These are phyloP conservation scores for Euphorbia tirucalli DNA, from an alignment of 345 rosid genomes.

Conservation along the genomic window DNA sequence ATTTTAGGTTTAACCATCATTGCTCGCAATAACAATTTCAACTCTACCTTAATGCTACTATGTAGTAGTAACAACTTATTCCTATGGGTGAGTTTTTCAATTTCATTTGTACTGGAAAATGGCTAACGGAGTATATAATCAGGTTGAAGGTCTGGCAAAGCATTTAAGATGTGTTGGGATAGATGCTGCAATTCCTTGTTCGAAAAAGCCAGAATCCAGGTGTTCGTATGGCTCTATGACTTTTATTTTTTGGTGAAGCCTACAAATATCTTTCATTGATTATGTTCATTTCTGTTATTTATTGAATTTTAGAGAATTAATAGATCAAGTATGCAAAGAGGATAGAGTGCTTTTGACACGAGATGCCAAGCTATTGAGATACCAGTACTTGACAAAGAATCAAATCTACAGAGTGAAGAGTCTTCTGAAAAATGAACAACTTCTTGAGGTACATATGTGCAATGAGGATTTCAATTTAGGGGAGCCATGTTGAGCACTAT, in stretches of 20 bases:
- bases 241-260: background rate
- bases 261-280: background rate
- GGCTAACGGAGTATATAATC: conserved; percentile 22
- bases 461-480: background rate
- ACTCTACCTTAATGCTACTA: background rate
- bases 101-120: conserved; percentile 6
- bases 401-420: conserved; percentile 77
- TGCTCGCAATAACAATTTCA: background rate
- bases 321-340: conserved; percentile 75
- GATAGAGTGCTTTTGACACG: conserved; percentile 80
- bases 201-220: conserved; percentile 78
- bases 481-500: background rate
- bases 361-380: conserved; percentile 82
- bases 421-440: conserved; percentile 86
- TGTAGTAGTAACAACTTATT: background rate
- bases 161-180: conserved; percentile 90
- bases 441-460: conserved; percentile 65
- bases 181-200: conserved; percentile 78
- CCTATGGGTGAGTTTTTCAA: background rate
- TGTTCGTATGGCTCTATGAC: conserved; percentile 12
- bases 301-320: conserved; percentile 56
- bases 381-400: conserved; percentile 66
- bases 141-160: conserved; percentile 97
- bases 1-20: background rate
- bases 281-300: conserved; percentile 4